These are phyloP conservation scores for Tilletia walkeri DNA, from an alignment of 1,284 basidiomycete genomes.

Conservation along the genomic window DNA sequence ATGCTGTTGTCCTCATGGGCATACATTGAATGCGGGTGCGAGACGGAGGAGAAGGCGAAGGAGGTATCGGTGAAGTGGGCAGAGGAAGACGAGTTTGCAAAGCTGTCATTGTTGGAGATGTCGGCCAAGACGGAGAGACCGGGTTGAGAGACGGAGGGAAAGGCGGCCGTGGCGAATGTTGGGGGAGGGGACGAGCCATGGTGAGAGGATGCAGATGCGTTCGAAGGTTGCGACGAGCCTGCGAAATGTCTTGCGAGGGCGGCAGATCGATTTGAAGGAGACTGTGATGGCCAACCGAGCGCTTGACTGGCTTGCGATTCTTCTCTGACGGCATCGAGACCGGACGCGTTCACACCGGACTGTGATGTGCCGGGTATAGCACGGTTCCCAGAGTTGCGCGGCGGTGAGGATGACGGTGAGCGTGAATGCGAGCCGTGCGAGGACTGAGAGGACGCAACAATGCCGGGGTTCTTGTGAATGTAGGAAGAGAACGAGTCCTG, in stretches of 20 bases:
- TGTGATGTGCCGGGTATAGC: background rate
- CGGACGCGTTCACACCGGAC: background rate
- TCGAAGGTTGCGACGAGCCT: background rate
- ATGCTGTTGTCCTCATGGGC: background rate
- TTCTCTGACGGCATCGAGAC: background rate
- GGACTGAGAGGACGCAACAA: slow-evolving; percentile 11
- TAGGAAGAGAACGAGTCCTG: slow-evolving; percentile 16
- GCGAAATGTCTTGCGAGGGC: slow-evolving; percentile 13
- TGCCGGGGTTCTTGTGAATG: slow-evolving; percentile 15
- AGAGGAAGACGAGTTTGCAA: background rate
- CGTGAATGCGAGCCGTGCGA: background rate
- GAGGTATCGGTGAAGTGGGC: background rate
- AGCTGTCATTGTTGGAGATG: background rate
- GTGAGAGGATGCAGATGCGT: background rate
- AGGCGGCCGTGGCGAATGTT: too few species aligned
- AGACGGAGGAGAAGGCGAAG: slow-evolving; percentile 12
- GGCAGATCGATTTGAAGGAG: background rate
- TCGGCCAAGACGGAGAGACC: slow-evolving; percentile 1
- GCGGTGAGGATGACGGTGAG: background rate
- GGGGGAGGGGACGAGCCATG: too few species aligned
- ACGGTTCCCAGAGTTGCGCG: background rate
- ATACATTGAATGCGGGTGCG: background rate
- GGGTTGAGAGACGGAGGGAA: background rate
- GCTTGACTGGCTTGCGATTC: background rate
- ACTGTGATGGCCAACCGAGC: background rate